Percentiles rank a stretch among this genome's conserved stretches.
Evolutionary conservation across 2,329 filamentous ascomycete genomes (phyloP).

Genomic region (Fusarium algeriense): DNA sequence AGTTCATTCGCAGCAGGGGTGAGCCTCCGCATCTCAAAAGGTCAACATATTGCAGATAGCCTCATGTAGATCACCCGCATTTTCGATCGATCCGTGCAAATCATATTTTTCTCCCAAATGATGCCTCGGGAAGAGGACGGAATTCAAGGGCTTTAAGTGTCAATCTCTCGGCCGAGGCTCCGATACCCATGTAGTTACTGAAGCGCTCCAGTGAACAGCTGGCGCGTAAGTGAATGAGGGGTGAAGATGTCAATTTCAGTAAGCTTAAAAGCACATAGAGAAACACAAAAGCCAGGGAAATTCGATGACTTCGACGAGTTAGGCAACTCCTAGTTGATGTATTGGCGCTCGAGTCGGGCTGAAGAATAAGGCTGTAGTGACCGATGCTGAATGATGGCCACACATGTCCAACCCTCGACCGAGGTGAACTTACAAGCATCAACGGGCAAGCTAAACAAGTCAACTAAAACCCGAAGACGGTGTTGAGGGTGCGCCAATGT

Average conservation of each 20-base stretch:
- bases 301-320: background rate
- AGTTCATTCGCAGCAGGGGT: constrained; percentile 5
- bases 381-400: background rate
- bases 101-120: background rate
- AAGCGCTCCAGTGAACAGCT: constrained; percentile 36
- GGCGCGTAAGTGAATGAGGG: constrained; percentile 36
- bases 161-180: constrained; percentile 15
- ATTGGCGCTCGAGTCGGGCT: constrained; percentile 21
- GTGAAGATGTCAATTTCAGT: background rate
- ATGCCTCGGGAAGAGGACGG: background rate
- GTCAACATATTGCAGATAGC: background rate
- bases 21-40: background rate
- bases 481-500: background rate
- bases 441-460: background rate
- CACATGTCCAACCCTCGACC: background rate
- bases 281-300: background rate
- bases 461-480: background rate
- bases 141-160: constrained; percentile 10
- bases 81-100: constrained; percentile 18
- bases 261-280: background rate
- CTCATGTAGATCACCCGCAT: background rate
- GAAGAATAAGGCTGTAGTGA: background rate
- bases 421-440: background rate
- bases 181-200: constrained; percentile 22
- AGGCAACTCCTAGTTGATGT: background rate